Evolutionary conservation across 108 stramenopile species (phyloP).

Genomic region (Fistulifera solaris): DNA sequence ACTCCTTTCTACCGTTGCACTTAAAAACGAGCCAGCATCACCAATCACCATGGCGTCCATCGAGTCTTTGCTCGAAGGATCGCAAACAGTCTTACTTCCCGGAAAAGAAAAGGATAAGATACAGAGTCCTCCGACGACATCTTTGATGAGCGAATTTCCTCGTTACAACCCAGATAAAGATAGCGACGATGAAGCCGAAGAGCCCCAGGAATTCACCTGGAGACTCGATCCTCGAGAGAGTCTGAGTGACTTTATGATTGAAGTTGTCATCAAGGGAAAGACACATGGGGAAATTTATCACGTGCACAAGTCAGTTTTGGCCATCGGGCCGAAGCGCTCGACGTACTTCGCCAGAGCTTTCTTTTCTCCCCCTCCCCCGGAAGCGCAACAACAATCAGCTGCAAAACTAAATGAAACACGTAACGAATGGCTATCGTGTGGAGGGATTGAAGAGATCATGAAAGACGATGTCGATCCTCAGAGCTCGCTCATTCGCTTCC

Average conservation of each 20-base stretch:
- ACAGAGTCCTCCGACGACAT: no score
- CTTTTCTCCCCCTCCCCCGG: not conserved
- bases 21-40: no score
- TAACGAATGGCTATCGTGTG: not conserved
- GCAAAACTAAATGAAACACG: not conserved
- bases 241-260: slow-evolving; percentile 42
- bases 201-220: slow-evolving; percentile 14
- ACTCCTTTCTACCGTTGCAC: no score
- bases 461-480: slow-evolving; percentile 8
- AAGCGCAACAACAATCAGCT: not conserved
- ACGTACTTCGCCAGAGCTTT: slow-evolving; percentile 39
- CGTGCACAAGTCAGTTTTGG: slow-evolving; percentile 38
- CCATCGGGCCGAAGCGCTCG: slow-evolving; percentile 31
- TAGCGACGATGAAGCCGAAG: slow-evolving; percentile 6
- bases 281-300: slow-evolving; percentile 15
- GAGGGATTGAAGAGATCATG: not conserved
- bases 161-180: no score
- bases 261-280: slow-evolving; percentile 12
- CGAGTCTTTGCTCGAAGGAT: no score
- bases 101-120: no score
- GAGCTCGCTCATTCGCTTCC: slow-evolving; percentile 2
- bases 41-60: no score
- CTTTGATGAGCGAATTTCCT: no score
- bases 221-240: slow-evolving; percentile 24
- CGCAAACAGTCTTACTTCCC: no score